Base-by-base conservation (phyloP, 768 basidiomycete species). In the Kwoniella europaea region DNA sequence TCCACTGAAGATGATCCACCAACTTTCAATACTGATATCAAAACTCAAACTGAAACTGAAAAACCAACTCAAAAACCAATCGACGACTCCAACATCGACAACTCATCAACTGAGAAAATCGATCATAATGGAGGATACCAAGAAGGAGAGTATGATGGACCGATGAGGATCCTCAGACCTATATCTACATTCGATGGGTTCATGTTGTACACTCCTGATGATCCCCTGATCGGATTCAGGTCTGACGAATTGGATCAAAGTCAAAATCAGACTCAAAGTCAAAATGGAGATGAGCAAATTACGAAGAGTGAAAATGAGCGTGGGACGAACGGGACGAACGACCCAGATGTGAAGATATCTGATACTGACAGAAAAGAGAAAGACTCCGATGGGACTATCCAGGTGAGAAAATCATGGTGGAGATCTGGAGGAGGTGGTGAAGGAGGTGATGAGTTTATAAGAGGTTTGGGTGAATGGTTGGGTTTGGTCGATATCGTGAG, bases 171-270 rank as follows among this genome's bases (percentile, higher is more conserved):
- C 5, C 61, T 80, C 3, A 15, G 54, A 18, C 77, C 79, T 3
- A 53, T 68, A n/a, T 63, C 76, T 44, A 68, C 62, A 29, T 80
- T 80, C 60, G 62, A 70, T 4, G 42, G 42, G 7, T 77, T 78
- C 61, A 77, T 65, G n/a, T 71, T 80, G 1, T 80, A 77, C 74
- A 80, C 79, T n/a, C 74, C 79, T 29, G 79, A 80, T 69, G 77
- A 59, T 24, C 73, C 79, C 13, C 44, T 80, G 20, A 66, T 76
- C 4, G 79, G 79, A 18, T 80, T 75, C 57, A 69, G 72, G 29
- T n/a, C 62, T 35, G 71, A 76, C 52, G 72, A 77, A 56, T 20
- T 62, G 20, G 43, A 20, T 12, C 53, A 57, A 46, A 54, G 41
- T 35, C 10, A 42, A 58, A 10, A 42, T 18, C 24, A 27, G 61